Conservation (phyloP, 2,329 filamentous ascomycete species). For the Ophioceras dolichostomum region DNA sequence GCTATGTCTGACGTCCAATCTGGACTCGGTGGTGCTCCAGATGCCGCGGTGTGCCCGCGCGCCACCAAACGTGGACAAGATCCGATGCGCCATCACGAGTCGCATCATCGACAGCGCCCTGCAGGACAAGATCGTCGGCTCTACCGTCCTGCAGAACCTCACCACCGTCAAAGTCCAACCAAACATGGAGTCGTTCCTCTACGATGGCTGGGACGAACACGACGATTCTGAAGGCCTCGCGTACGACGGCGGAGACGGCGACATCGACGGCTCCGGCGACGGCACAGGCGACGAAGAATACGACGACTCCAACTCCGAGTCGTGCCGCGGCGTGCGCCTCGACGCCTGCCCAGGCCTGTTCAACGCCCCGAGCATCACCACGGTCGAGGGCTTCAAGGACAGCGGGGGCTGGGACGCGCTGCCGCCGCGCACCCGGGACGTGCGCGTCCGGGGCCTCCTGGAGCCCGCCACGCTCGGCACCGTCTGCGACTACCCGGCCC, state of each 20-base stretch:
- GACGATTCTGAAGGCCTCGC: too few relatives aligned
- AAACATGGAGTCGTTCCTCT: conserved; percentile 1
- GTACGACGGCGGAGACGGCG: not conserved
- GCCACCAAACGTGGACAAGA: not conserved
- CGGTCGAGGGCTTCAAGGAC: conserved; percentile 2
- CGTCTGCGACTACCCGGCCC: conserved; percentile 2
- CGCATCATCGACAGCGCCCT: conserved; percentile 2
- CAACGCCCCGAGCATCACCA: conserved; percentile 1
- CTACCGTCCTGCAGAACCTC: conserved; percentile 1
- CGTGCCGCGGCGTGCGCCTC: not conserved
- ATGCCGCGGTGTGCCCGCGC: conserved; percentile 1
- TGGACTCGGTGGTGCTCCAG: conserved; percentile 2
- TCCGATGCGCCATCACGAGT: not conserved
- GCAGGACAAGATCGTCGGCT: not conserved
- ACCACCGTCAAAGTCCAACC: conserved; percentile 2
- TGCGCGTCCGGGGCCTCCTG: not conserved
- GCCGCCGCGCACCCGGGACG: not conserved
- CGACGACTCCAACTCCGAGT: not conserved
- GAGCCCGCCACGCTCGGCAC: conserved; percentile 1
- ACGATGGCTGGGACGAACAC: not conserved
- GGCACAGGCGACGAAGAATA: not conserved
- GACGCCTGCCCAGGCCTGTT: conserved; percentile 2
- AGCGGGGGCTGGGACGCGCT: conserved; percentile 1
- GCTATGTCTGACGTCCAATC: conserved; percentile 1
- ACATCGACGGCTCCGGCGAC: not conserved